Base-by-base conservation (phyloP, 192 early-diverging fungal genomes). In the Podila clonocystis region DNA sequence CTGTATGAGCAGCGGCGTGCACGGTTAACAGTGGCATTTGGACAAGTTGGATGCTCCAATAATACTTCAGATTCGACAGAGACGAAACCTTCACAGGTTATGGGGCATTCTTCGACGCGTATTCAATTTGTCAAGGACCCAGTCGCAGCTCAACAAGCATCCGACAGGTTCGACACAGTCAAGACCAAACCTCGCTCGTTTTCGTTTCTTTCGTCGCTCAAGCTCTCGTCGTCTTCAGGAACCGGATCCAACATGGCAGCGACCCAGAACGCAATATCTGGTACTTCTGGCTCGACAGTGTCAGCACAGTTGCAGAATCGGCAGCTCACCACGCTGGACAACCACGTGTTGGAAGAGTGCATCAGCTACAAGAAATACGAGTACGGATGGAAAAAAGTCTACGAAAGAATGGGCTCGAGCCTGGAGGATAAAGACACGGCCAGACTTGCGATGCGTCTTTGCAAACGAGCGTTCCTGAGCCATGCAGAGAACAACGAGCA, bases 261-360 rank as follows among this genome's bases (percentile, higher is more conserved):
- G 3, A 55, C 52, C 4, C n/a, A 55, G 17, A 55, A 24, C 22
- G 8, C 4, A 41, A 26, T 1, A 9, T 6, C n/a, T 50, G 12
- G 26, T 12, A 0, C 62, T 17, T 33, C 26, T 55, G 1, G 5
- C n/a, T 17, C 24, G 4, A 28, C 33, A 30, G 24, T 36, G 31
- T 22, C 12, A 59, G 52, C 19, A 67, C 64, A 24, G 29, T 55
- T 55, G 5, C 52, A 24, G 2, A 76, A 66, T 28, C 62, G 63
- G 3, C 68, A 76, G 22, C 63, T 76, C 17, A 62, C 68, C 5
- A 45, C 36, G 7, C 29, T 76, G 11, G 67, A 76, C 22, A 76
- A 76, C 24, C 57, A 62, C 12, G 70, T 76, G 63, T 58, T 76
- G 12, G 74, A 76, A 34, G 74, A 76, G 58, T 76, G 74, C 48